Evolutionary conservation across 2,329 filamentous ascomycete genomes (phyloP).

Genomic region (Pseudonectria buxi): DNA sequence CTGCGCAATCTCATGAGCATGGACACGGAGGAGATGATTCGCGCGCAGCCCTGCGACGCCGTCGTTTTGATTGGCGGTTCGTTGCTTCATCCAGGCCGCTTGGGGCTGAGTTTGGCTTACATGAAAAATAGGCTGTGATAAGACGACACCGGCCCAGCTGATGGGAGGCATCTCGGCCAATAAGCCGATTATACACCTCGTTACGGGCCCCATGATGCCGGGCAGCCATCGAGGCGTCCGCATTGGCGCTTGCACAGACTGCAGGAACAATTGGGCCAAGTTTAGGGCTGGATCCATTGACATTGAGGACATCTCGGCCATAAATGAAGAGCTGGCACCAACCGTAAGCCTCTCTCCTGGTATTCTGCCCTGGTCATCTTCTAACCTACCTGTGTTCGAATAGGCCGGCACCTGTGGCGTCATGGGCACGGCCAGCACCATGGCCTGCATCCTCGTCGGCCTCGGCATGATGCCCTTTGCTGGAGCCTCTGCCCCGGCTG

Average conservation of each 20-base stretch:
- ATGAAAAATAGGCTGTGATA: conserved; percentile 54
- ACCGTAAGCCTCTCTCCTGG: conserved; percentile 49
- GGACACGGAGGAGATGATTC: conserved; percentile 75
- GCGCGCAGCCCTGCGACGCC: conserved; percentile 63
- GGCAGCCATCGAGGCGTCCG: conserved; percentile 57
- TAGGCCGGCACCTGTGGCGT: conserved; percentile 74
- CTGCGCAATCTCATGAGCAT: conserved; percentile 70
- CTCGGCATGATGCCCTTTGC: conserved; percentile 75
- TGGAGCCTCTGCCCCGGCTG: conserved; percentile 71
- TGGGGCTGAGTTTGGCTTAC: background rate
- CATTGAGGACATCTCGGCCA: conserved; percentile 61
- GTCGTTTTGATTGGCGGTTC: conserved; percentile 60
- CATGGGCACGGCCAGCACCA: conserved; percentile 89
- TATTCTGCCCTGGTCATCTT: too few species aligned
- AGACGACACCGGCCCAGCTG: conserved; percentile 65
- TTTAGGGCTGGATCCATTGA: conserved; percentile 61
- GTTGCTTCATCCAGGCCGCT: conserved; percentile 3
- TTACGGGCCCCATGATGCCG: conserved; percentile 71
- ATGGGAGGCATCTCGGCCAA: conserved; percentile 73
- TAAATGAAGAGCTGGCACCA: conserved; percentile 68
- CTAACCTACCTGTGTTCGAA: too few species aligned
- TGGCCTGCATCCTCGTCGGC: conserved; percentile 77
- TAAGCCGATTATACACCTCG: conserved; percentile 61
- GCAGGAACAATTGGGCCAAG: conserved; percentile 65
- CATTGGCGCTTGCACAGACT: conserved; percentile 69